Conservation (phyloP, 352 stramenopile genomes). For the Phytophthora quininea region DNA sequence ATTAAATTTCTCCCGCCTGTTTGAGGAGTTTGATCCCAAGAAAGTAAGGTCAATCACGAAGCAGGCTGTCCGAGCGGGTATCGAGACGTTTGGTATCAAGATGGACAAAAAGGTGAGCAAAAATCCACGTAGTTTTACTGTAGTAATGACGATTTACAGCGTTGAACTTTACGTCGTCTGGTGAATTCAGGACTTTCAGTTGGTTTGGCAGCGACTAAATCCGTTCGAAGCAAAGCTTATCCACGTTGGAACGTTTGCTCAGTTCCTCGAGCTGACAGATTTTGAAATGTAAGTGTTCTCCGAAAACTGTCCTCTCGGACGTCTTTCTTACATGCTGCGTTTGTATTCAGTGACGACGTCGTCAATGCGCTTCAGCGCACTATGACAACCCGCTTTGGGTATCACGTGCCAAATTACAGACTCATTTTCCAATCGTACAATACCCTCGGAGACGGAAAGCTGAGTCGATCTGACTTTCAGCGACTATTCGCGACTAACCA, state of each 20-base stretch:
- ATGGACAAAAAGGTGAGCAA: slow-evolving; percentile 69
- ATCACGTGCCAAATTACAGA: slow-evolving; percentile 73
- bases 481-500: slow-evolving; percentile 71
- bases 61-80: slow-evolving; percentile 50
- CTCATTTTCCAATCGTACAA: slow-evolving; percentile 84
- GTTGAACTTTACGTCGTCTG: not conserved
- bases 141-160: too few species aligned
- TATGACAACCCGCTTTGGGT: slow-evolving; percentile 68
- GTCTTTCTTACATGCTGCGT: not conserved
- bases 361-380: slow-evolving; percentile 65
- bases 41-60: slow-evolving; percentile 56
- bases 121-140: not conserved
- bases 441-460: slow-evolving; percentile 62
- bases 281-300: slow-evolving; percentile 65
- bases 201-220: slow-evolving; percentile 80
- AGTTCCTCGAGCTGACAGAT: slow-evolving; percentile 80
- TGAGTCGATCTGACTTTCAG: slow-evolving; percentile 77
- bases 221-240: slow-evolving; percentile 61
- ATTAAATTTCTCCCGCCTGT: slow-evolving; percentile 75
- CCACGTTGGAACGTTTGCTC: slow-evolving; percentile 54
- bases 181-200: slow-evolving; percentile 52
- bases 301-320: not conserved
- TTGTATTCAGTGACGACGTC: slow-evolving; percentile 57
- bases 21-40: slow-evolving; percentile 81
- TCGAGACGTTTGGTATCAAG: slow-evolving; percentile 78